A percentile compares a stretch with the other conserved stretches of the same genome.
Evolutionary conservation across 495 filamentous ascomycete genomes (phyloP).

Genomic region (Zalerion maritima): DNA sequence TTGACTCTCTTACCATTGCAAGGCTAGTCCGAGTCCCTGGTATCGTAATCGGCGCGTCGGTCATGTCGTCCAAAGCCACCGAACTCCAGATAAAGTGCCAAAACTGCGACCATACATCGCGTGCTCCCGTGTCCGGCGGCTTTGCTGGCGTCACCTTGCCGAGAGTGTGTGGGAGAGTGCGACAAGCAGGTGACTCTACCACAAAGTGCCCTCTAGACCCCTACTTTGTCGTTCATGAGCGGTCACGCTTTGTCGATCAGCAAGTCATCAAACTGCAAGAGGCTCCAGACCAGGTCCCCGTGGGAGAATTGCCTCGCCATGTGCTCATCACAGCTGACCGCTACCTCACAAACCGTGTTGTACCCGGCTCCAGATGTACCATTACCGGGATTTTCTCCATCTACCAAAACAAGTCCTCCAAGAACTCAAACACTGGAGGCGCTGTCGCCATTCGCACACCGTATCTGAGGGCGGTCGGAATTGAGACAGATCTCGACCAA

Average conservation of each 20-base stretch:
- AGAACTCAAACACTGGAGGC: constrained; percentile 50
- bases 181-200: constrained; percentile 39
- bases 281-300: constrained; percentile 93
- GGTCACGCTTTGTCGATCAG: constrained; percentile 90
- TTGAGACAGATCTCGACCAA: constrained; percentile 78
- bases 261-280: constrained; percentile 98
- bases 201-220: constrained; percentile 82
- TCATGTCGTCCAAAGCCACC: constrained; percentile 90
- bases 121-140: constrained; percentile 60
- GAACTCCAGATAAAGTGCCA: constrained; percentile 76
- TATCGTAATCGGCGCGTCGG: constrained; percentile 94
- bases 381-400: constrained; percentile 97
- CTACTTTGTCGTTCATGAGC: constrained; percentile 90
- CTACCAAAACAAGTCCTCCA: constrained; percentile 80
- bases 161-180: constrained; percentile 51
- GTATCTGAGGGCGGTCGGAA: constrained; percentile 88
- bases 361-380: constrained; percentile 87
- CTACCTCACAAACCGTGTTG: constrained; percentile 90
- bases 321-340: constrained; percentile 90
- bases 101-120: constrained; percentile 62
- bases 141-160: constrained; percentile 79
- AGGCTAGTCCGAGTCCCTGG: constrained; percentile 91
- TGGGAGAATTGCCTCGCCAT: constrained; percentile 90
- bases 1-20: constrained; percentile 86
- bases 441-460: constrained; percentile 93